Conservation (phyloP, 192 early-diverging fungal genomes). For the Backusella psychrophila region DNA sequence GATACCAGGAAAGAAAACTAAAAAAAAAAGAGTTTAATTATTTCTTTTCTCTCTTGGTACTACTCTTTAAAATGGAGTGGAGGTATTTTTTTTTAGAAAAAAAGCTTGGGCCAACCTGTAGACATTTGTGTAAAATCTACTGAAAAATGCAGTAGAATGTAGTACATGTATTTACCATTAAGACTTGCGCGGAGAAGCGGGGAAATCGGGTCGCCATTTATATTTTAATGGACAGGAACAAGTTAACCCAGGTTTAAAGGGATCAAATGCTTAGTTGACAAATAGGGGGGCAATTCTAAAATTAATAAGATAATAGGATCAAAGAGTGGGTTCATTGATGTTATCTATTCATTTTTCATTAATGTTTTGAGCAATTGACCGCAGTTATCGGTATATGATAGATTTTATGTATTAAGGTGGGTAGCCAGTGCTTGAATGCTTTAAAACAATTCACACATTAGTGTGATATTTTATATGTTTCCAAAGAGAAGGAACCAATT, state of each 20-base stretch:
- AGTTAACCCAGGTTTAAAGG: not conserved
- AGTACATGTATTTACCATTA: not conserved
- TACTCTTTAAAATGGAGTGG: too few relatives aligned
- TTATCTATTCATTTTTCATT: not conserved
- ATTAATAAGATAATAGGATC: not conserved
- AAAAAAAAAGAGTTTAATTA: too few relatives aligned
- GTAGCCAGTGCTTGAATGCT: not conserved
- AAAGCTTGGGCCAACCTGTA: too few relatives aligned
- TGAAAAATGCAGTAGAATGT: not conserved
- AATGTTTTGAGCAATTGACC: not conserved
- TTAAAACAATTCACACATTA: not conserved
- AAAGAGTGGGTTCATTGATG: not conserved
- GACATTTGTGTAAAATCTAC: too few relatives aligned
- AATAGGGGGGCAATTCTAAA: not conserved
- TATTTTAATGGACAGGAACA: not conserved
- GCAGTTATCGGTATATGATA: not conserved
- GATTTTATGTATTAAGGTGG: not conserved
- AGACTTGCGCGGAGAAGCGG: conserved; percentile 1
- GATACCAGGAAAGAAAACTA: too few relatives aligned
- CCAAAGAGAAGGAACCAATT: not conserved
- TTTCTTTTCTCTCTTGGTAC: too few relatives aligned
- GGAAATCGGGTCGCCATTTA: not conserved
- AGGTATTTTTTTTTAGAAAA: too few relatives aligned
- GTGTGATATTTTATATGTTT: not conserved
- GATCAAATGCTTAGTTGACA: not conserved